Conservation (phyloP, 2,329 filamentous ascomycete species). For the Colletotrichum lupini region DNA sequence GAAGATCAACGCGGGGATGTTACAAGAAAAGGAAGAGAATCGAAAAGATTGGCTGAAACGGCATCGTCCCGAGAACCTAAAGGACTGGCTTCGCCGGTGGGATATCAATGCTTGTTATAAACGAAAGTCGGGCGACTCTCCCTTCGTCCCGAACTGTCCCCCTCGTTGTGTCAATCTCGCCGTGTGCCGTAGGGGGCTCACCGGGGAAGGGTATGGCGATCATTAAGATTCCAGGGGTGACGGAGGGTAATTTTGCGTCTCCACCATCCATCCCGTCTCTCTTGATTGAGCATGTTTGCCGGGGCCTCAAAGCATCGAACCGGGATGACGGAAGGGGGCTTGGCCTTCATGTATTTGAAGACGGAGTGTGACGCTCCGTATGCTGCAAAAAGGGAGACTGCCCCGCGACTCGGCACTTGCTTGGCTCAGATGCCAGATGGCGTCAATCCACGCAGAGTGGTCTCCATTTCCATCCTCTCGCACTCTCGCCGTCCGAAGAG, state of each 20-base stretch:
- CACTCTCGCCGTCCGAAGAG: not conserved
- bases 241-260: conserved; percentile 20
- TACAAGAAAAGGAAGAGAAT: not conserved
- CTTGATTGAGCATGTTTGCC: not conserved
- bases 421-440: not conserved
- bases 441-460: not conserved
- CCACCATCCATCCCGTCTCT: conserved; percentile 7
- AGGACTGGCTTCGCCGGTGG: not conserved
- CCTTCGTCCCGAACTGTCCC: not conserved
- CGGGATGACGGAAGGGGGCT: conserved; percentile 18
- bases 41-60: not conserved
- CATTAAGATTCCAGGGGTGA: conserved; percentile 15
- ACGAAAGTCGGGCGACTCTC: not conserved
- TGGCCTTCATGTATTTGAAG: not conserved
- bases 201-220: not conserved
- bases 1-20: conserved; percentile 5
- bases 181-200: not conserved
- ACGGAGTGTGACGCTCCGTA: conserved; percentile 26
- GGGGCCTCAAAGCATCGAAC: not conserved
- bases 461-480: not conserved
- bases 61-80: not conserved
- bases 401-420: not conserved
- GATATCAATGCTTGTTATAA: conserved; percentile 1
- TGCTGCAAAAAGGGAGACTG: conserved; percentile 7
- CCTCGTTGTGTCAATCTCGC: conserved; percentile 7